These are phyloP conservation scores for Saccharomyces kudriavzevii DNA, from an alignment of 805 yeast species.

Conservation along the genomic window DNA sequence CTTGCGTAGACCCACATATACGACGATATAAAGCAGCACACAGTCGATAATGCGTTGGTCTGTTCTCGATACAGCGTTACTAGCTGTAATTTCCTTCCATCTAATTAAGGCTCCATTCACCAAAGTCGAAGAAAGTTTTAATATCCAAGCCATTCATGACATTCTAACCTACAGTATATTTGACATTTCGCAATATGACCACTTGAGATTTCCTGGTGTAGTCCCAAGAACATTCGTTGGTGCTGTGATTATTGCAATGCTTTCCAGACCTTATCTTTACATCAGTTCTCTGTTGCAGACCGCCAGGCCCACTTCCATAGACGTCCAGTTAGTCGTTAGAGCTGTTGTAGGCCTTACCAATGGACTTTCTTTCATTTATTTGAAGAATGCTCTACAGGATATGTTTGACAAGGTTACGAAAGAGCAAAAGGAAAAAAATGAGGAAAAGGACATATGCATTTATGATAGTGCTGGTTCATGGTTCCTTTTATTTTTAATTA, in stretches of 20 bases:
- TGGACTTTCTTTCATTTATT: slow-evolving; percentile 40
- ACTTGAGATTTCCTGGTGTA: slow-evolving; percentile 71
- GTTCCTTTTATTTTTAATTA: slow-evolving; percentile 49
- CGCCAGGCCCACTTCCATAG: slow-evolving; percentile 35
- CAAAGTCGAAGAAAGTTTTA: slow-evolving; percentile 92
- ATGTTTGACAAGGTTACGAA: slow-evolving; percentile 11
- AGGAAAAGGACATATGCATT: slow-evolving; percentile 6
- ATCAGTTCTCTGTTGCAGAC: slow-evolving; percentile 4
- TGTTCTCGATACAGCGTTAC: slow-evolving; percentile 29
- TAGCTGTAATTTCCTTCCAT: slow-evolving; percentile 43
- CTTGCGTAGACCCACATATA: not conserved
- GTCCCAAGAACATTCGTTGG: slow-evolving; percentile 85
- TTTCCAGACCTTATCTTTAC: slow-evolving; percentile 36
- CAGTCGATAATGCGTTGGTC: slow-evolving; percentile 19
- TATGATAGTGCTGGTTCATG: slow-evolving; percentile 38
- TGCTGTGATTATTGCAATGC: slow-evolving; percentile 43
- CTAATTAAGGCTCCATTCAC: slow-evolving; percentile 65
- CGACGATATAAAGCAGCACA: not conserved
- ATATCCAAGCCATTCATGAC: slow-evolving; percentile 83
- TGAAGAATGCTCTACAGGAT: slow-evolving; percentile 38
- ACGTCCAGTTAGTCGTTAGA: slow-evolving; percentile 49
- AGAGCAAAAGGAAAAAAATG: slow-evolving; percentile 8
- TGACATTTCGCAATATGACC: slow-evolving; percentile 52
- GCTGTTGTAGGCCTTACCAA: slow-evolving; percentile 56
- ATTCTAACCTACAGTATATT: slow-evolving; percentile 52